Evolutionary conservation across 75 land plant species (phyloP).

Genomic region (Cryptomeria japonica): DNA sequence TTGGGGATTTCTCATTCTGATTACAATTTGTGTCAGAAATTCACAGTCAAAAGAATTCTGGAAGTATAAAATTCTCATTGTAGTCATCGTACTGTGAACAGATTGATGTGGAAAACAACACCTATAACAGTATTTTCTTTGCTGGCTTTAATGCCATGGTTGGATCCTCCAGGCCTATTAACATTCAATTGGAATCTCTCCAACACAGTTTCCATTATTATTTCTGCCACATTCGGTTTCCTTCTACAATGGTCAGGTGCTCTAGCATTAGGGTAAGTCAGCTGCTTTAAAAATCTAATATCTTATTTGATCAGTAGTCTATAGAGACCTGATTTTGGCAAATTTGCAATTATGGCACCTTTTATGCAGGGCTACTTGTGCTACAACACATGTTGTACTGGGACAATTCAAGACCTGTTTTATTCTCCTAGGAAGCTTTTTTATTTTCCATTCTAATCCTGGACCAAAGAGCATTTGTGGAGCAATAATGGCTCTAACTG

Average conservation of each 20-base stretch:
- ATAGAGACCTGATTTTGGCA: background rate
- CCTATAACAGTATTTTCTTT: conserved; percentile 80
- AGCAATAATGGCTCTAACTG: conserved; percentile 69
- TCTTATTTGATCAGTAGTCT: conserved; percentile 9
- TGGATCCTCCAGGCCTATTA: conserved; percentile 86
- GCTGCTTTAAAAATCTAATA: conserved; percentile 5
- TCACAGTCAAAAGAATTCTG: background rate
- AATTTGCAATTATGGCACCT: background rate
- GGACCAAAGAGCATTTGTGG: conserved; percentile 69
- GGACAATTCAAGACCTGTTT: conserved; percentile 95
- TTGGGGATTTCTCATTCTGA: background rate
- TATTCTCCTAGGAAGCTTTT: conserved; percentile 76
- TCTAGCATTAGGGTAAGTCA: conserved; percentile 80
- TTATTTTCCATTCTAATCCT: conserved; percentile 75
- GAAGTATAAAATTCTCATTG: background rate
- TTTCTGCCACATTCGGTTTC: conserved; percentile 84
- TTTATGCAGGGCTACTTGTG: conserved; percentile 83
- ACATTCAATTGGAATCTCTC: conserved; percentile 64
- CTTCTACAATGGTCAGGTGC: conserved; percentile 95
- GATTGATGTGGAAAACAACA: conserved; percentile 96
- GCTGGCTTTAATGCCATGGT: conserved; percentile 72
- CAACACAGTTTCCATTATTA: conserved; percentile 54
- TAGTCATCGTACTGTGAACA: conserved; percentile 24
- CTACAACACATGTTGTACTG: conserved; percentile 81
- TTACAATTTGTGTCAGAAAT: background rate